A percentile compares a stretch with the other conserved stretches of the same genome.
Conservation (phyloP, 2,329 filamentous ascomycete genomes). For the Diaporthe australafricana region DNA sequence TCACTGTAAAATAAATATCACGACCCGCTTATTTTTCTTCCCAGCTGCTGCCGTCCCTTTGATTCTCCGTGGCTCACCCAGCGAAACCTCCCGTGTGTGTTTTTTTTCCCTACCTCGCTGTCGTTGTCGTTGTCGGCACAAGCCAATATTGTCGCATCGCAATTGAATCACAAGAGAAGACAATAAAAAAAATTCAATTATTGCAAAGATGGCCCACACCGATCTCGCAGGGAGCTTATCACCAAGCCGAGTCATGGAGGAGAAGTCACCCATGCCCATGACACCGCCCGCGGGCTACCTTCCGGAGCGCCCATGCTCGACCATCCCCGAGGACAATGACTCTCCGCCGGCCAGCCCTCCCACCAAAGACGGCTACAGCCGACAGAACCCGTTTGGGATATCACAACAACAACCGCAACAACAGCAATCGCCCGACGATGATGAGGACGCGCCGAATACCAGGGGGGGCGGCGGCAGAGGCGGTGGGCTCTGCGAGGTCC, state of each 20-base stretch:
- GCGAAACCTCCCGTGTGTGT: not conserved
- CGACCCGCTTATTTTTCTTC: slow-evolving; percentile 15
- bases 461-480: not conserved
- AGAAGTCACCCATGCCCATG: slow-evolving; percentile 22
- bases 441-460: not conserved
- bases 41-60: not conserved
- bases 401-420: not conserved
- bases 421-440: not conserved
- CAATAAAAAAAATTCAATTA: not conserved
- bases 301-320: slow-evolving; percentile 29
- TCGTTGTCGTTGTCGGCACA: not conserved
- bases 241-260: slow-evolving; percentile 30
- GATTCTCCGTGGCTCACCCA: not conserved
- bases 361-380: not conserved
- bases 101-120: not conserved
- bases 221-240: not conserved
- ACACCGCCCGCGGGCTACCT: slow-evolving; percentile 29
- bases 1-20: not conserved
- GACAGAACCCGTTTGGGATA: not conserved
- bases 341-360: slow-evolving; percentile 5
- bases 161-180: not conserved
- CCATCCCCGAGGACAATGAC: slow-evolving; percentile 2
- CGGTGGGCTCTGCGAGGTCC: not conserved
- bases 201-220: not conserved
- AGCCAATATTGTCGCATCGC: not conserved